Percentiles rank a stretch among this genome's conserved stretches.
Conservation (phyloP, 2,329 filamentous ascomycete species). For the Catunica adiposa region DNA sequence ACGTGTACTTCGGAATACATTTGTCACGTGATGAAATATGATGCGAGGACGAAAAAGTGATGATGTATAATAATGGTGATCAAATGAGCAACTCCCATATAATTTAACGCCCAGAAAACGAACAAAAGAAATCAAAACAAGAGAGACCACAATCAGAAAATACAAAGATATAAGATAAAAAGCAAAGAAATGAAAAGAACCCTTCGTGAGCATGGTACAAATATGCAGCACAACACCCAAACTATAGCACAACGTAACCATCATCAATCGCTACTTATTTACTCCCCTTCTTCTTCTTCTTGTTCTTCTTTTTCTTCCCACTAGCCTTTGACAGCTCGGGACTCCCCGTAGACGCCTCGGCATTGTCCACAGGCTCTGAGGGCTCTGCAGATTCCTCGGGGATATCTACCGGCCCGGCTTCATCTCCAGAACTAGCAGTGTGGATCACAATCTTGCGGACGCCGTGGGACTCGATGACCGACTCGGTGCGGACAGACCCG, state of each 20-base stretch:
- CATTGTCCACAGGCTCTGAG: not conserved
- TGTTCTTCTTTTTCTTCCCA: constrained; percentile 13
- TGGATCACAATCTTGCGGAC: constrained; percentile 57
- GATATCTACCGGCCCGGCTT: constrained; percentile 12
- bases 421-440: constrained; percentile 22
- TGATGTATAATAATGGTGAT: not conserved
- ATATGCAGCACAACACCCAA: too few relatives aligned
- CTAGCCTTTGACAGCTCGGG: constrained; percentile 2
- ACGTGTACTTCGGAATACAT: too few relatives aligned
- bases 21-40: too few relatives aligned
- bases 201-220: too few relatives aligned
- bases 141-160: not conserved
- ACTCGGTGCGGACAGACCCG: constrained; percentile 65
- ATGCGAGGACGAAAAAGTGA: not conserved
- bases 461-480: constrained; percentile 56
- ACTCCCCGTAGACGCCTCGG: not conserved
- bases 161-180: not conserved
- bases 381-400: not conserved
- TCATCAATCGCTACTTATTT: not conserved
- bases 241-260: too few relatives aligned
- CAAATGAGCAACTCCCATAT: not conserved
- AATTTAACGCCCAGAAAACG: not conserved
- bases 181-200: too few relatives aligned
- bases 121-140: not conserved
- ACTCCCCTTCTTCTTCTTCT: constrained; percentile 14